Percentiles rank a stretch among this genome's conserved stretches.
These are phyloP conservation scores for Penicillium sp. DNA, from an alignment of 2,329 filamentous ascomycete species.

Conservation along the genomic window DNA sequence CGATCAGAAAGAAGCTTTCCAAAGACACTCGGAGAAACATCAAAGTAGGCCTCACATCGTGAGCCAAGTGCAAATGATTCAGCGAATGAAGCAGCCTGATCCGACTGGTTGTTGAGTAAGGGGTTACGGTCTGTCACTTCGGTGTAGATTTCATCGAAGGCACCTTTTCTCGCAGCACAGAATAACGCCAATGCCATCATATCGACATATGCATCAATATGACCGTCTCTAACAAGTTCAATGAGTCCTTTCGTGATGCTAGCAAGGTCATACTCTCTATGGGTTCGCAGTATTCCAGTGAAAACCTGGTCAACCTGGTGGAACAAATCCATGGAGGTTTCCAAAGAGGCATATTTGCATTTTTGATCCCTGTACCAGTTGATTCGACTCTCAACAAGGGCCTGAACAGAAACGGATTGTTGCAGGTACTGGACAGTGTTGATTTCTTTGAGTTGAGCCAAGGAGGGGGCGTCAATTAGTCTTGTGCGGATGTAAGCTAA, in stretches of 20 bases:
- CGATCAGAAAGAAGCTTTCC: conserved; percentile 46
- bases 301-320: conserved; percentile 35
- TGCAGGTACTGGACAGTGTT: conserved; percentile 44
- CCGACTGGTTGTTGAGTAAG: conserved; percentile 60
- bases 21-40: conserved; percentile 53
- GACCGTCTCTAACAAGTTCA: conserved; percentile 29
- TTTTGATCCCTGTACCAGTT: conserved; percentile 45
- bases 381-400: conserved; percentile 41
- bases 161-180: conserved; percentile 56
- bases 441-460: conserved; percentile 41
- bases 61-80: conserved; percentile 65
- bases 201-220: conserved; percentile 52
- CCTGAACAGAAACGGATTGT: conserved; percentile 36
- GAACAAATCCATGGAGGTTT: conserved; percentile 40
- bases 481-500: conserved; percentile 34
- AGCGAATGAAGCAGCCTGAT: conserved; percentile 65
- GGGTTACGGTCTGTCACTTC: conserved; percentile 65
- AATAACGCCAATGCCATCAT: conserved; percentile 60
- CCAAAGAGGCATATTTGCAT: conserved; percentile 35
- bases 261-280: conserved; percentile 37
- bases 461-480: conserved; percentile 40
- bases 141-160: conserved; percentile 63
- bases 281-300: conserved; percentile 28
- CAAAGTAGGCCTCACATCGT: conserved; percentile 64
- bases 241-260: conserved; percentile 40